Percentiles rank a stretch among this genome's conserved stretches.
phyloP scores from a whole-genome alignment of 495 filamentous ascomycete genomes.

The Aspergillus avenaceus region DNA sequence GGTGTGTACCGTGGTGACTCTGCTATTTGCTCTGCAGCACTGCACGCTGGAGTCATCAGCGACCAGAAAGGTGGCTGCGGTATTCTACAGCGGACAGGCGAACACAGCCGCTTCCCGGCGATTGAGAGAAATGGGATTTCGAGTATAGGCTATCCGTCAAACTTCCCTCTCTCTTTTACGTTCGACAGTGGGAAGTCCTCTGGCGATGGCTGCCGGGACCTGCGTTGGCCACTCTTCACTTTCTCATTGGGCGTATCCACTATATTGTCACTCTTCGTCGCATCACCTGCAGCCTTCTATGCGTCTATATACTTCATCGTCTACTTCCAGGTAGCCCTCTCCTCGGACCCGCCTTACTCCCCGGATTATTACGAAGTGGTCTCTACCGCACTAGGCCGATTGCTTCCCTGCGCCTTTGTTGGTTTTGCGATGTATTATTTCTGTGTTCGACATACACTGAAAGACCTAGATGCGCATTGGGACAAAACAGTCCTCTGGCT shows the following conservation, averaged over 20 bases:
- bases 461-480: constrained; percentile 56
- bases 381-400: constrained; percentile 61
- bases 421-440: constrained; percentile 68
- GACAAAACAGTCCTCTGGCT: constrained; percentile 77
- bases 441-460: constrained; percentile 45
- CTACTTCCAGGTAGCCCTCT: constrained; percentile 73
- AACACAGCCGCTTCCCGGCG: constrained; percentile 49
- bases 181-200: constrained; percentile 37
- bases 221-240: constrained; percentile 63
- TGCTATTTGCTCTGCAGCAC: constrained; percentile 67
- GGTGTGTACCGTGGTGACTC: constrained; percentile 72
- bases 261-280: constrained; percentile 61
- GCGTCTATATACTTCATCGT: constrained; percentile 59
- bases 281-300: constrained; percentile 62
- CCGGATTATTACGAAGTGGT: constrained; percentile 51
- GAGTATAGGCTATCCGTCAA: constrained; percentile 61
- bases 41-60: constrained; percentile 68
- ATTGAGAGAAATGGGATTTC: constrained; percentile 55
- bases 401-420: constrained; percentile 68
- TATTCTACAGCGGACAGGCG: constrained; percentile 59
- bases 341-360: constrained; percentile 61
- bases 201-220: constrained; percentile 52
- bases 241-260: constrained; percentile 61
- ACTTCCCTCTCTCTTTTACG: constrained; percentile 66
- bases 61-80: constrained; percentile 68